Base-by-base conservation (phyloP, 108 stramenopile species). In the Poteriospumella lacustris region DNA sequence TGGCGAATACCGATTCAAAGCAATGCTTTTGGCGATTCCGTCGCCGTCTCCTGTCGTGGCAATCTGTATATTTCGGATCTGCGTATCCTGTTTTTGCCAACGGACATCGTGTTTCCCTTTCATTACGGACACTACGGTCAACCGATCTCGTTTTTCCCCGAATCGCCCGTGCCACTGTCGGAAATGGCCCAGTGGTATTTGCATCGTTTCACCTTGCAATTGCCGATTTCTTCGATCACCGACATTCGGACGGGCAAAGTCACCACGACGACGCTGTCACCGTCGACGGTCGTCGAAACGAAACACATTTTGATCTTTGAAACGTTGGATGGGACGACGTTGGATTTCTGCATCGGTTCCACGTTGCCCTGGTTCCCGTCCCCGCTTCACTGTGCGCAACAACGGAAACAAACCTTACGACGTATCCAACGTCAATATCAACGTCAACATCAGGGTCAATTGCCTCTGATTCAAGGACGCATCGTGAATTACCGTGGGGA, bases 1-100 rank as follows among this genome's bases (percentile, higher is more conserved):
- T 64, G 60, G 60, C 28, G 60, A 64, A 64, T 19, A 9, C 31
- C 60, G 9, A 34, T 5, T 3, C 5, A 9, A 42, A 38, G 38
- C 9, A 73, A 73, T 73, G 9, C 12, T 3, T 73, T 73, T 42
- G 70, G 70, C 9, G 70, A 73, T 42, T 31, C 31, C 12, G 26
- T 73, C 5, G 70, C 3, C 36, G 41, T 5, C 26, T 33, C 33
- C 9, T 5, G 3, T 12, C 24, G 41, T n/a, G 70, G 70, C 5
- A 73, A 5, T 3, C 42, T 73, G 19, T 73, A 38, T 73, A 52
- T 73, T 26, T 33, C 70, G 5, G 70, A 73, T 73, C 9, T 73
- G 38, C 36, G 70, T 42, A 3, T 73, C 3, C 26, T 73, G 3
- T 73, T 52, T 38, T n/a, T 73, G 12, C 70, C 70, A 28, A 15